Evolutionary conservation across 1,284 basidiomycete species (phyloP), one percentile per base, ranked within the genome.

Genomic region (Salmacisia buchloeana): DNA sequence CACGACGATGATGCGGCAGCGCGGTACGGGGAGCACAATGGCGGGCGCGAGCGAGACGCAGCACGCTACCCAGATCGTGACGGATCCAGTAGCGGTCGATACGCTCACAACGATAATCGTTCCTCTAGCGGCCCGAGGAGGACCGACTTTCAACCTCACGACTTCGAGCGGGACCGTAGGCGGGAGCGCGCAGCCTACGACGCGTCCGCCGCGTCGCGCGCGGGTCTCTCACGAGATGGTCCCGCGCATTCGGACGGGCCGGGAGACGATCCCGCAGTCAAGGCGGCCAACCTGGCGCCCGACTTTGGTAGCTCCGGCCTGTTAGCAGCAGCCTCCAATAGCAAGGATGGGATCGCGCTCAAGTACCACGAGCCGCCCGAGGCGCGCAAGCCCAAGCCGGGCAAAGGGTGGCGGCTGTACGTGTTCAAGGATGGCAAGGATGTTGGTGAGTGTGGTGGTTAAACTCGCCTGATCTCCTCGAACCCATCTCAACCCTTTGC

Each of bases 301-400:
- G 92, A 96, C 78, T 96, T 96, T 80, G 85, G 83, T 10, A 85
- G 85, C 4, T 96, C 92, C 1, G 96, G 96, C 6, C 83, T 96
- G 12, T 85, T 99, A 25, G 96, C 94, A 0, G 94, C 93, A 4
- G 96, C 74, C 38, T 71, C 69, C 46, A 79, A 79, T 61, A 92
- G 77, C 72, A 88, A 89, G 10, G 87, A 86, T 61, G 92, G 88
- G 62, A 91, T 94, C 1, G 86, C 94, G 41, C 83, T 99, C 66
- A 99, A 98, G 81, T 99, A 99, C 79, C 94, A 97, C 73, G 96
- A 99, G 80, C 96, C 96, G 12, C 92, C 94, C 1, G 96, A 99
- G 83, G 96, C 96, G 27, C 84, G 94, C 69, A 96, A 94, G 77
- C 94, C 96, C 3, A 82, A 85, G 2, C n/a, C 21, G 10, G 58